Percentiles rank a stretch among this genome's conserved stretches.
Conservation (phyloP, 1,139 yeast genomes). For the Candida tropicalis region DNA sequence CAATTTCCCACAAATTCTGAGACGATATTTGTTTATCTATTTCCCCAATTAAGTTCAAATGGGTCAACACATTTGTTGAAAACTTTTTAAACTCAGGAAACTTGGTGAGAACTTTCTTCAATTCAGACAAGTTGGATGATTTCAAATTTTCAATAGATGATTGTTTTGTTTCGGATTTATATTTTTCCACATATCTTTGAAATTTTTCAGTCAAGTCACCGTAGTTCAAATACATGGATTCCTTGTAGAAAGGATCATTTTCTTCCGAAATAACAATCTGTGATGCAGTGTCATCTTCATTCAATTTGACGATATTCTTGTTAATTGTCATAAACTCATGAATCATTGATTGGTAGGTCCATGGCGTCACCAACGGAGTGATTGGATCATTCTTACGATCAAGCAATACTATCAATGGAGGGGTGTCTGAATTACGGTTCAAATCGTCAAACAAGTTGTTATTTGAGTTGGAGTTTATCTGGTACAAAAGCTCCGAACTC, state of each 20-base stretch:
- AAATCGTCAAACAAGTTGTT: slow-evolving; percentile 69
- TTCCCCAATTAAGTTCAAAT: slow-evolving; percentile 86
- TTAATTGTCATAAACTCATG: slow-evolving; percentile 85
- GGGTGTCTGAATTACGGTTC: slow-evolving; percentile 55
- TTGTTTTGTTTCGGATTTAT: slow-evolving; percentile 78
- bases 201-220: slow-evolving; percentile 93
- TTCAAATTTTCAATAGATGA: slow-evolving; percentile 57
- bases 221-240: slow-evolving; percentile 84
- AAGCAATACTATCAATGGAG: slow-evolving; percentile 75
- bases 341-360: slow-evolving; percentile 99
- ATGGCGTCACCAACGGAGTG: slow-evolving; percentile 88
- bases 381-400: slow-evolving; percentile 90
- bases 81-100: slow-evolving; percentile 91
- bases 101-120: slow-evolving; percentile 86
- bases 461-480: slow-evolving; percentile 58
- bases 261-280: slow-evolving; percentile 35
- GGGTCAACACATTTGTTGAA: slow-evolving; percentile 89
- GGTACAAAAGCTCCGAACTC: slow-evolving; percentile 68
- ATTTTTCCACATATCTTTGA: slow-evolving; percentile 81
- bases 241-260: slow-evolving; percentile 76
- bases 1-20: slow-evolving; percentile 75
- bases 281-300: slow-evolving; percentile 22
- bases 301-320: slow-evolving; percentile 76
- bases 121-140: slow-evolving; percentile 76
- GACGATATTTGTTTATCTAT: slow-evolving; percentile 67